Conservation (phyloP, 257 asterid species). For the Capsicum chinense region DNA sequence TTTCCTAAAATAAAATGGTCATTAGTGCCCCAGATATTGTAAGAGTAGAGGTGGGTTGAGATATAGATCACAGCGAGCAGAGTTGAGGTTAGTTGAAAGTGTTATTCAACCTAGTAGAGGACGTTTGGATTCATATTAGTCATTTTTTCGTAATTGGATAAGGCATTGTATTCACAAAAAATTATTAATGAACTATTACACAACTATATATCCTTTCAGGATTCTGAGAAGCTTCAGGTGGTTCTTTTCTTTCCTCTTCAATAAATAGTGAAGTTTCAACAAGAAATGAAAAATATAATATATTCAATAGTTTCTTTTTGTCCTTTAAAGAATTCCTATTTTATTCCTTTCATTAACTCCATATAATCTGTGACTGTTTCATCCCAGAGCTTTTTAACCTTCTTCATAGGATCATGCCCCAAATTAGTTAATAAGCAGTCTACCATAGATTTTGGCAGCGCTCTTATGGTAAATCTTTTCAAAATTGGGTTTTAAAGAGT, state of each 20-base stretch:
- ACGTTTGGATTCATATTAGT: not conserved
- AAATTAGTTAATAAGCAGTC: too few species aligned
- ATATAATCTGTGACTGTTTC: not conserved
- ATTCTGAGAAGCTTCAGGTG: not conserved
- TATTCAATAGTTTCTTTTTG: not conserved
- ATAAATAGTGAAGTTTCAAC: too few species aligned
- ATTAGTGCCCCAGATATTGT: not conserved
- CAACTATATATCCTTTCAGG: not conserved
- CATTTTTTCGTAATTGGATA: not conserved
- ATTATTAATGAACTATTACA: too few species aligned
- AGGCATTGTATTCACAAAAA: not conserved
- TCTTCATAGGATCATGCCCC: not conserved
- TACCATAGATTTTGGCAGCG: constrained; percentile 33
- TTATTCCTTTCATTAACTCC: not conserved
- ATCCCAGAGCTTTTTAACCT: not conserved
- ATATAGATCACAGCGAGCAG: not conserved
- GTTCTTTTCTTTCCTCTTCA: not conserved
- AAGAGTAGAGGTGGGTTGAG: not conserved
- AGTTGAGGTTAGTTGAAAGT: not conserved
- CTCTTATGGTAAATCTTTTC: constrained; percentile 73
- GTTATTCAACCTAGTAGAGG: not conserved
- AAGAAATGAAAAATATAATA: too few species aligned
- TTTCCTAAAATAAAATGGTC: not conserved
- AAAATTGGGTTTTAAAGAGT: constrained; percentile 90
- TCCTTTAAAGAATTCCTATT: too few species aligned